Conservation (phyloP, 2,329 filamentous ascomycete species). For the Stagonosporopsis cucurbitacearum region DNA sequence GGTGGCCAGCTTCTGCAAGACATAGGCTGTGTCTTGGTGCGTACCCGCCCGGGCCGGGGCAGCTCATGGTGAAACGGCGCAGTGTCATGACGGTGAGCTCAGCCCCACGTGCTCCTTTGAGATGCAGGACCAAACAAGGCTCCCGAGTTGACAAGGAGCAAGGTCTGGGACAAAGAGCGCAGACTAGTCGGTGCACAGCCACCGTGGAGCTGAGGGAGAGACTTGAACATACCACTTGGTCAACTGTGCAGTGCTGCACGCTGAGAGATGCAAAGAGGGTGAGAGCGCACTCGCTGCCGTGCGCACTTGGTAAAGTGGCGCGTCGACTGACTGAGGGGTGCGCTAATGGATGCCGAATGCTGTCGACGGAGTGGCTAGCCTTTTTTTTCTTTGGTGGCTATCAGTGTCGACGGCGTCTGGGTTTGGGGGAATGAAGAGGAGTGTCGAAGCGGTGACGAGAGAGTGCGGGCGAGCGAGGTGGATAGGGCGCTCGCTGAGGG, state of each 20-base stretch:
- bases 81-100: conserved; percentile 30
- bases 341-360: conserved; percentile 13
- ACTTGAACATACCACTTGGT: conserved; percentile 11
- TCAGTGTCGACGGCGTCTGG: conserved; percentile 11
- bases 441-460: conserved; percentile 13
- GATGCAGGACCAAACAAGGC: conserved; percentile 17
- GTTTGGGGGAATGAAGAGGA: conserved; percentile 1
- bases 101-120: conserved; percentile 36
- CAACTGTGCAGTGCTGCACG: conserved; percentile 6
- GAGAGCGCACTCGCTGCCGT: conserved; percentile 4
- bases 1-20: conserved; percentile 26
- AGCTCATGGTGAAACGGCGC: conserved; percentile 36
- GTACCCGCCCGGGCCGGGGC: conserved; percentile 20
- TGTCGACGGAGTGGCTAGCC: conserved; percentile 11
- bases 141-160: conserved; percentile 16
- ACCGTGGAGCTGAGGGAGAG: conserved; percentile 1
- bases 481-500: conserved; percentile 17
- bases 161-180: conserved; percentile 8
- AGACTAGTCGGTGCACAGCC: conserved; percentile 15
- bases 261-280: not conserved
- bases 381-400: conserved; percentile 15
- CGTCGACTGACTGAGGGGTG: conserved; percentile 20
- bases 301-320: conserved; percentile 13
- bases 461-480: conserved; percentile 13
- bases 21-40: conserved; percentile 26